phyloP scores from a whole-genome alignment of 306 rosid genomes.

The Dalbergia oliveri region DNA sequence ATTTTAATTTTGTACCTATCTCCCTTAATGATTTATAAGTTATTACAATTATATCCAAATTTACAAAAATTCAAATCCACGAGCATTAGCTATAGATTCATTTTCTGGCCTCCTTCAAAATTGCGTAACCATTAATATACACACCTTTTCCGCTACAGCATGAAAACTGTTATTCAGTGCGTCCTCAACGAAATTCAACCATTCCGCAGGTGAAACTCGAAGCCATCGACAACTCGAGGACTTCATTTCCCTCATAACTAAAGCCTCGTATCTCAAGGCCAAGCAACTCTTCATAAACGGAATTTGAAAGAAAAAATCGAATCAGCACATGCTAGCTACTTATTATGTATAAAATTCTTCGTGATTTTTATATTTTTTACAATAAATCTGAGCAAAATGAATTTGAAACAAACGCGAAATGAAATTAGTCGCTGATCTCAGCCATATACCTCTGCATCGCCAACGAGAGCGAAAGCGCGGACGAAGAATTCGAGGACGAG shows the following conservation, averaged over 20 bases:
- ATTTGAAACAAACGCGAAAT: background rate
- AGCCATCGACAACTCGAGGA: slow-evolving; percentile 63
- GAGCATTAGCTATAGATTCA: background rate
- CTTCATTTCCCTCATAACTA: slow-evolving; percentile 67
- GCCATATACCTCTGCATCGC: slow-evolving; percentile 69
- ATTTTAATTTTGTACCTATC: no score
- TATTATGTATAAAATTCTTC: background rate
- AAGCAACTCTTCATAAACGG: slow-evolving; percentile 73
- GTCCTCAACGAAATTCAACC: slow-evolving; percentile 74
- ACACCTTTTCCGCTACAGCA: slow-evolving; percentile 68
- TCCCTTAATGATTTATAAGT: no score
- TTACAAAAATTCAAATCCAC: background rate
- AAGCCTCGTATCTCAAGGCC: slow-evolving; percentile 92
- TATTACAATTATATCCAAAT: no score
- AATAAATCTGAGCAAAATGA: background rate
- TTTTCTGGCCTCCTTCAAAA: background rate
- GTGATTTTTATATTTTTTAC: background rate
- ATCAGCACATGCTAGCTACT: background rate
- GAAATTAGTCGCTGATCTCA: background rate
- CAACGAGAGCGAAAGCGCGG: slow-evolving; percentile 72
- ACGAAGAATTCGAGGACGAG: slow-evolving; percentile 75
- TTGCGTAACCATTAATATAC: background rate
- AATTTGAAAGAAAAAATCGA: background rate
- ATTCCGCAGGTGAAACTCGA: slow-evolving; percentile 67
- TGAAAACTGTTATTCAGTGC: slow-evolving; percentile 66